These are phyloP conservation scores for Coelastrella sp. DNA, from an alignment of 139 green algal species.

Conservation along the genomic window DNA sequence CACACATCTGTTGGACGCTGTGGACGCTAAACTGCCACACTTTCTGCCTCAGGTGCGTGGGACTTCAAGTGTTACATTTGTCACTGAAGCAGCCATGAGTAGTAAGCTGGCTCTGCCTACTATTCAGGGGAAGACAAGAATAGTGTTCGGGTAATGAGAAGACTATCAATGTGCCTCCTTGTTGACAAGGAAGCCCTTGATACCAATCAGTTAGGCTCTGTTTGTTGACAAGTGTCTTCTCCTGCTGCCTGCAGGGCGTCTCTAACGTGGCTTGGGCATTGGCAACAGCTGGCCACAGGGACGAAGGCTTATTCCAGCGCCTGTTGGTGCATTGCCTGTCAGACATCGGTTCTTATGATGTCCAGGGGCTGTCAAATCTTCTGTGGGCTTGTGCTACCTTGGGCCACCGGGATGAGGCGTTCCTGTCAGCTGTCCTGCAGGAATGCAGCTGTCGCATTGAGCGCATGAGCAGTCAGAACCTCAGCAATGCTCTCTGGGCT, in stretches of 20 bases:
- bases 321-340: conserved; percentile 52
- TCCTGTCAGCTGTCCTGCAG: conserved; percentile 51
- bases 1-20: conserved; percentile 54
- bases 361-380: conserved; percentile 70
- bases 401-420: conserved; percentile 59
- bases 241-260: conserved; percentile 61
- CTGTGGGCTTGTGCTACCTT: conserved; percentile 67
- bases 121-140: no score
- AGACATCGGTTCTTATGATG: conserved; percentile 54
- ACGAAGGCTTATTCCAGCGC: conserved; percentile 49
- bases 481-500: conserved; percentile 77
- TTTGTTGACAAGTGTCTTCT: no score
- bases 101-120: no score
- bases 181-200: no score
- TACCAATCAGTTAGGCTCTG: no score
- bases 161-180: no score
- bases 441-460: conserved; percentile 43
- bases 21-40: conserved; percentile 52
- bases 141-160: no score
- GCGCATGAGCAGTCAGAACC: conserved; percentile 69
- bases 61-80: neutral
- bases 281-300: conserved; percentile 47
- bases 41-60: conserved; percentile 64
- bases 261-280: conserved; percentile 67
- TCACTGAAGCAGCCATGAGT: no score